These are phyloP conservation scores for Populus tomentosa DNA, from an alignment of 441 rosid genomes.

Conservation along the genomic window DNA sequence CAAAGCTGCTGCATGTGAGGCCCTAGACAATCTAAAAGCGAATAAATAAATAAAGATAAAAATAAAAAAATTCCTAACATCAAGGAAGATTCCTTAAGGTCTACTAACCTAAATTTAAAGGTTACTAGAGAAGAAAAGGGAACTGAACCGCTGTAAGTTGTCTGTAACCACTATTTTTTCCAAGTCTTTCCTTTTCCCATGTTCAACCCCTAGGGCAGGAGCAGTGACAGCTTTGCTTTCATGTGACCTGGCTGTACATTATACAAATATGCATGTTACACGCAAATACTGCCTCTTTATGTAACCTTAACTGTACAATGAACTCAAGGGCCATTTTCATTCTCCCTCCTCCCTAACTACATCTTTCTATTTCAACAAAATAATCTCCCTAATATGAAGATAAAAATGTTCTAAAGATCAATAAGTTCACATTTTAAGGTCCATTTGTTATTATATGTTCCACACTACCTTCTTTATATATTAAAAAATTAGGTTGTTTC, in stretches of 20 bases:
- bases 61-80: constrained; percentile 22
- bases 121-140: background rate
- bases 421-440: too few species aligned
- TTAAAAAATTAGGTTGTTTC: background rate
- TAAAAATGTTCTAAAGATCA: too few species aligned
- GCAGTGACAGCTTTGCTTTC: background rate
- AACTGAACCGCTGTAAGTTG: background rate
- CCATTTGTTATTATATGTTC: background rate
- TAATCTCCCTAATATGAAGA: too few species aligned
- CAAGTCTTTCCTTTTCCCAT: background rate
- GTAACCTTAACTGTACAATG: background rate
- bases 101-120: background rate
- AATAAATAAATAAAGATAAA: background rate
- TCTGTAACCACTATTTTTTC: background rate
- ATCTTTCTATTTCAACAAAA: background rate
- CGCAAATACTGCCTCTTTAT: background rate
- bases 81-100: constrained; percentile 34
- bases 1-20: constrained; percentile 29
- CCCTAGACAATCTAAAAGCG: constrained; percentile 7
- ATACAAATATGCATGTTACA: background rate
- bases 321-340: constrained; percentile 5
- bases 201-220: background rate
- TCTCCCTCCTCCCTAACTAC: too few species aligned
- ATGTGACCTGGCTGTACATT: background rate
- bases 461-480: background rate